Base-by-base conservation (phyloP, 495 filamentous ascomycete species). In the Bryoglossum gracile region DNA sequence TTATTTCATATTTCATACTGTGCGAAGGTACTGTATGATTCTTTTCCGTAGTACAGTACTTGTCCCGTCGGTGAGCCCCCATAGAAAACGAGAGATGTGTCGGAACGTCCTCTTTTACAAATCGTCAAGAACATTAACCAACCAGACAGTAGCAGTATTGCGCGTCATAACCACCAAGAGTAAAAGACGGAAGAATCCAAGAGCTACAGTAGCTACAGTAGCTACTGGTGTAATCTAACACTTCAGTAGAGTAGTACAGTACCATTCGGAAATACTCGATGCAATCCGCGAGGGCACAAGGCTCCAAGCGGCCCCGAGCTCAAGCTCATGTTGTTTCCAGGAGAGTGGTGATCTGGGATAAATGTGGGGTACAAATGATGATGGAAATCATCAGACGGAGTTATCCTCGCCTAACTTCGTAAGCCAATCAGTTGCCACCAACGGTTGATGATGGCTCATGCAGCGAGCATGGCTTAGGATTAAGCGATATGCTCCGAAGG, bases 281-380 rank as follows among this genome's bases (percentile, higher is more conserved):
- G n/a, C n/a, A n/a, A 47, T 16, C 30, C 44, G 14, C 10, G 10
- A 43, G 41, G 13, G 19, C 14, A 25, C 36, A 43, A 26, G 44
- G 35, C 36, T 45, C 40, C 39, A 43, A 54, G 52, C 48, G 44
- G 35, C 43, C 51, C 45, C 39, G 36, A 54, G 52, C 46, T 24
- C 41, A 55, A n/a, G n/a, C n/a, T n/a, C n/a, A n/a, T n/a, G n/a
- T n/a, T 50, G 42, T 39, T 50, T 50, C 53, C 53, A 55, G 47
- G 41, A 43, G 46, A 51, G 21, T 46, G 53, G 53, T 40, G 46
- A 22, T 40, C 50, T 32, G 33, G 53, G 41, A 36, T 47, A 44
- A 46, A 38, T 46, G 50, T 52, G 50, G 50, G 35, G 50, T 50
- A 17, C 23, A n/a, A 46, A 14, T 6, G 23, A 24, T 10, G 26